Evolutionary conservation across 495 filamentous ascomycete genomes (phyloP), one percentile per base, ranked within the genome.

Genomic region (Lasiosphaeria hispida): DNA sequence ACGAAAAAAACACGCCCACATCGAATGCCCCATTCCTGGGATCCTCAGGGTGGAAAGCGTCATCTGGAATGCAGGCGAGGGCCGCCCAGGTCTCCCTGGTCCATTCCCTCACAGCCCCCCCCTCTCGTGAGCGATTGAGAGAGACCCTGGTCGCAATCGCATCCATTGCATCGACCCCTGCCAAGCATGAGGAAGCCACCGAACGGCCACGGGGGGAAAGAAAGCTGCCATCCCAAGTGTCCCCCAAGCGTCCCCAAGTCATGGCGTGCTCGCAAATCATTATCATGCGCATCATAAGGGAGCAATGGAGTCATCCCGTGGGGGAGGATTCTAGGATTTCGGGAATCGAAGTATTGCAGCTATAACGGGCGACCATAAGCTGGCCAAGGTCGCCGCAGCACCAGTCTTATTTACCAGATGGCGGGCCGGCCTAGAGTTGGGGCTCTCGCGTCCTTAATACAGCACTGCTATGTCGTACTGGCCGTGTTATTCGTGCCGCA

Each of bases 141-240:
- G 38, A 42, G 53, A 47, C 15, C 18, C 14, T 15, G 15, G 17
- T 23, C 43, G 53, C 53, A 55, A 36, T 40, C 53, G 35, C 47
- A 42, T 34, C 37, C 49, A 55, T 55, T 47, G 53, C 42, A 33
- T 55, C 33, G 23, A 37, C 53, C 53, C 53, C 53, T 55, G 53
- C 53, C 53, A 45, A 55, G 53, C 30, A 42, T 42, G 23, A 33
- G 36, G 33, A 36, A 44, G 52, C 49, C 49, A 52, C 37, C 15
- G 19, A 23, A 11, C 41, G 35, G 43, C 43, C 52, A 54, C 47
- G 30, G 38, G 52, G 51, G 37, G 17, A 30, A n/a, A 30, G 23
- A 30, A 30, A 30, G 23, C n/a, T 34, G 39, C 18, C 13, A 41
- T 37, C 52, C 19, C 52, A 54, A 54, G 38, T 38, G 39, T 34